A percentile compares a stretch with the other conserved stretches of the same genome.
These are phyloP conservation scores for Cutaneotrichosporon mucoides DNA, from an alignment of 1,284 basidiomycete genomes.

Conservation along the genomic window DNA sequence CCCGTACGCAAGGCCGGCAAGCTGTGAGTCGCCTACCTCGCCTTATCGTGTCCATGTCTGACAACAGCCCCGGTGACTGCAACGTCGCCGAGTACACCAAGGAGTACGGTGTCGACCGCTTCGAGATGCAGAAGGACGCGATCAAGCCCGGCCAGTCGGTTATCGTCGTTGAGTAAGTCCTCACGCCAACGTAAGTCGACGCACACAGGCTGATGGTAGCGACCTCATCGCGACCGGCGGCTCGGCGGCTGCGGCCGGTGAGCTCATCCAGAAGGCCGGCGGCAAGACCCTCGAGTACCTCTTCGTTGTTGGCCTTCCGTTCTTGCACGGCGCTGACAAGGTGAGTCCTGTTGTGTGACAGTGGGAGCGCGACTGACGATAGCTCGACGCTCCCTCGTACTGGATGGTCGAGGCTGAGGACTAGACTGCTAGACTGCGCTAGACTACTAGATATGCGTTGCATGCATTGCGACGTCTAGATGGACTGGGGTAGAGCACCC, in stretches of 20 bases:
- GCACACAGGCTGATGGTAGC: conserved; percentile 26
- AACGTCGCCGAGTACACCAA: conserved; percentile 78
- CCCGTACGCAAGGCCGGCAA: conserved; percentile 94
- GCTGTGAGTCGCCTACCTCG: conserved; percentile 48
- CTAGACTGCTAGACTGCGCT: conserved; percentile 38
- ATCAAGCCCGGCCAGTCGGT: conserved; percentile 80
- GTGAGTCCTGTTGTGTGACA: neutral
- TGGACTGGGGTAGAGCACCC: too few species aligned
- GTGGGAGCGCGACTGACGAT: neutral
- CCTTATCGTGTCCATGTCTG: too few species aligned
- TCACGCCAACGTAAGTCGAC: neutral
- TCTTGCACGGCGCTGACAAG: conserved; percentile 72
- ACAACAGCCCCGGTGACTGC: conserved; percentile 64
- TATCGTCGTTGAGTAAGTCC: conserved; percentile 69
- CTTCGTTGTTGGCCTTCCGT: conserved; percentile 84
- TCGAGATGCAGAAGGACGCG: conserved; percentile 90
- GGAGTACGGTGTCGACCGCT: conserved; percentile 87
- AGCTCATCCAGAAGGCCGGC: conserved; percentile 78
- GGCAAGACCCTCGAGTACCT: conserved; percentile 86
- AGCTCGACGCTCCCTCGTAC: conserved; percentile 79
- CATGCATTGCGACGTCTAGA: too few species aligned
- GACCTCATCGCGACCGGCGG: conserved; percentile 98
- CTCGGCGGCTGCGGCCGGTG: conserved; percentile 88
- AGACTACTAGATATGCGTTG: too few species aligned
- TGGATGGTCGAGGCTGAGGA: conserved; percentile 75